Evolutionary conservation across 2,329 filamentous ascomycete genomes (phyloP), one percentile per base, ranked within the genome.

Genomic region (Plectosphaerella sp.): DNA sequence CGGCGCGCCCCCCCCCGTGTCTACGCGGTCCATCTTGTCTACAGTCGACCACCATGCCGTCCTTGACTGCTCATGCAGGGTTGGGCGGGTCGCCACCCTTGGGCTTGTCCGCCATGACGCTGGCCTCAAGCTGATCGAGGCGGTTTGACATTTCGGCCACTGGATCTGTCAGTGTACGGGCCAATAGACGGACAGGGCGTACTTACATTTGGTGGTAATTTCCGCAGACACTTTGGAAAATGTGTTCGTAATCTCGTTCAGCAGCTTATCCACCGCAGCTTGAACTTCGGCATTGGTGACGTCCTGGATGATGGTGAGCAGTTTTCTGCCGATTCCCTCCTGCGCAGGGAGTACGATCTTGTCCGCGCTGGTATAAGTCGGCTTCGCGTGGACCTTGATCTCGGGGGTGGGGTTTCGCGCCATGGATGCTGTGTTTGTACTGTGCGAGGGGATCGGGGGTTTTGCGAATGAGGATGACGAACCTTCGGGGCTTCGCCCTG

Each of bases 141-240:
- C 92, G 83, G 55, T 87, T 80, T 14, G 89, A 88, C 91, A 97
- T 96, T 57, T 96, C 91, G 64, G 96, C 92, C 88, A 97, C 91
- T 96, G 55, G 9, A 20, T 12, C 9, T 18, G 10, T 43, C 11
- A 43, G 41, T 16, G n/a, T 39, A 11, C 41, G 16, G 5, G 6
- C 41, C 6, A 20, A 5, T 6, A 20, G n/a, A 20, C 7, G n/a
- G 11, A 6, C 22, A 43, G 42, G 42, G 18, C 47, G 55, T 49
- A 74, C 86, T 67, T 70, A 96, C 91, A 89, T 72, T 96, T 96
- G 37, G 87, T 82, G 61, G 96, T 90, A 54, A 97, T 87, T 71
- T 96, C 92, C 54, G 84, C 87, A 9, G 90, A 95, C 5, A 96
- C 85, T 12, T 82, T 83, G 18, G 88, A 86, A 67, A 96, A 96